A percentile compares a stretch with the other conserved stretches of the same genome.
Evolutionary conservation across 352 stramenopile genomes (phyloP).

Genomic region (Phytophthora sojae): DNA sequence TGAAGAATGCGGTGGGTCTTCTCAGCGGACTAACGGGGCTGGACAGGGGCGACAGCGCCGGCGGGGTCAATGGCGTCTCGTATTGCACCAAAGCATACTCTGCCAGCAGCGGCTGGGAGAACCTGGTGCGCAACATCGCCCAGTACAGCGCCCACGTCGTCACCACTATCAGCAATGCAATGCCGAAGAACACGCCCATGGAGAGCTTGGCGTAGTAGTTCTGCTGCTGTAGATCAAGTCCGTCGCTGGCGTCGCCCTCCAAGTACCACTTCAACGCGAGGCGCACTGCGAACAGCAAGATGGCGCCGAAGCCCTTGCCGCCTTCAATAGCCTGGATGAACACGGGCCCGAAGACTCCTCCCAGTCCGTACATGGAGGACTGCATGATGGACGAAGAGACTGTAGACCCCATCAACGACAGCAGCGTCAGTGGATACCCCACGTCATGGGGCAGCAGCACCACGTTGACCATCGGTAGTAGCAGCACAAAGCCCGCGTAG

Average conservation of each 20-base stretch:
- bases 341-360: slow-evolving; percentile 75
- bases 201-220: slow-evolving; percentile 41
- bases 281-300: slow-evolving; percentile 73
- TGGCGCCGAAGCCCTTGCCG: slow-evolving; percentile 80
- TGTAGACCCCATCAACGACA: slow-evolving; percentile 71
- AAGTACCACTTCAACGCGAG: slow-evolving; percentile 68
- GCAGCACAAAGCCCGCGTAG: slow-evolving; percentile 65
- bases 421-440: slow-evolving; percentile 66
- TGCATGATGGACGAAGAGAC: slow-evolving; percentile 75
- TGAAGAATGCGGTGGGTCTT: slow-evolving; percentile 26
- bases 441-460: slow-evolving; percentile 47
- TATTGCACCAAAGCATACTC: slow-evolving; percentile 77
- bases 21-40: slow-evolving; percentile 42
- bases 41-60: slow-evolving; percentile 61
- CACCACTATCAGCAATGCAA: slow-evolving; percentile 62
- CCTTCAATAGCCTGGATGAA: slow-evolving; percentile 85
- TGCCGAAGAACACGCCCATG: slow-evolving; percentile 73
- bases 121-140: slow-evolving; percentile 57
- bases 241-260: slow-evolving; percentile 17
- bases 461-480: slow-evolving; percentile 73
- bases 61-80: slow-evolving; percentile 60
- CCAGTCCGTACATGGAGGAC: slow-evolving; percentile 77
- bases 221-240: slow-evolving; percentile 10
- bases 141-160: slow-evolving; percentile 67
- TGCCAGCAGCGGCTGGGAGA: slow-evolving; percentile 67